Base-by-base conservation (phyloP, 1,284 basidiomycete species). In the Taiwanofungus camphoratus region DNA sequence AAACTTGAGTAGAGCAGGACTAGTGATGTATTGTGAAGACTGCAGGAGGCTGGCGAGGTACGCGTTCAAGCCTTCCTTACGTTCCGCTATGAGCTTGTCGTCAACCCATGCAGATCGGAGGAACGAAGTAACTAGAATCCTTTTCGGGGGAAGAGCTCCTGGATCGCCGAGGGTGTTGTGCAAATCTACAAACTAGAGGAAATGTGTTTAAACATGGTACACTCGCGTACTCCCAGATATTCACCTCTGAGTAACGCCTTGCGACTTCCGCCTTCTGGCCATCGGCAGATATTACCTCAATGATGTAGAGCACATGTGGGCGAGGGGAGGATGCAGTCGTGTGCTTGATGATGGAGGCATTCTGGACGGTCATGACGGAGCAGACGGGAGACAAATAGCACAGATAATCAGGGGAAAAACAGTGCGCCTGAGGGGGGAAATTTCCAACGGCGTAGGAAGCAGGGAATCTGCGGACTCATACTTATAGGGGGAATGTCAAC, bases 101-200 rank as follows among this genome's bases (percentile, higher is more conserved):
- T 76, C 72, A 19, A 71, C 61, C 74, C 74, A 76, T n/a, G 73
- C 71, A 4, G 69, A 69, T 1, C 73, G 74, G 18, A 74, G 43
- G 51, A 77, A 71, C 2, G 67, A 63, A 4, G 70, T 76, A 21
- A 63, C 58, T 11, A 76, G 56, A 37, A 73, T 63, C 22, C 69
- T 68, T 56, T 75, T 77, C 1, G 74, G 72, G 5, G 76, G 76
- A 5, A 78, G 63, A 16, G 54, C 52, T 50, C 64, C 67, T 0
- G 66, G 53, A 46, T 70, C 55, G 36, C 51, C 46, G 46, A 67
- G 51, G 15, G 56, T 56, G 16, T 60, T 56, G 50, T 74, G 69
- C 29, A 78, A 64, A 0, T 59, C 54, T 20, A 67, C 64, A 49
- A 78, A 76, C 75, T 77, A 45, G 15, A 23, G 40, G 21, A 26